Conservation (phyloP, 345 rosid species). For the Rhodomyrtus tomentosa region DNA sequence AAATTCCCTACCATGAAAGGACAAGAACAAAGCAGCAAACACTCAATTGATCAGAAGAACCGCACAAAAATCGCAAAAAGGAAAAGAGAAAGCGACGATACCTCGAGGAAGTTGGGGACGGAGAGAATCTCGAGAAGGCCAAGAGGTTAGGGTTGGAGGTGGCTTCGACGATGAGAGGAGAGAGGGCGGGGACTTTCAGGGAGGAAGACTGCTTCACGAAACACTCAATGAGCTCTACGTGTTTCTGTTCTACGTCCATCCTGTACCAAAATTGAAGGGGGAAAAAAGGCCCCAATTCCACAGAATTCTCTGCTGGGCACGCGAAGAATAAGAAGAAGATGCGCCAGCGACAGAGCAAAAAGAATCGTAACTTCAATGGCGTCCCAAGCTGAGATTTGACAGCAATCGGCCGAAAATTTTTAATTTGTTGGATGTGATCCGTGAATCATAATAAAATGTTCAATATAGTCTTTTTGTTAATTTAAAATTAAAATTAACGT, state of each 20-base stretch:
- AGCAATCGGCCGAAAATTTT: no score
- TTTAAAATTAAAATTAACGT: no score
- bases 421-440: no score
- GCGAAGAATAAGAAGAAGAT: neutral
- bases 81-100: no score
- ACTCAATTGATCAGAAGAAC: neutral
- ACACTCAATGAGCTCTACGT: conserved; percentile 58
- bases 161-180: conserved; percentile 52
- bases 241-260: conserved; percentile 88
- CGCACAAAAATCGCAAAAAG: neutral
- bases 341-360: neutral
- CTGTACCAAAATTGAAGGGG: neutral
- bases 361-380: neutral
- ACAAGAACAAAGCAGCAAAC: neutral
- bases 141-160: conserved; percentile 83
- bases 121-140: conserved; percentile 90
- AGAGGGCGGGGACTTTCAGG: conserved; percentile 42
- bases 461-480: no score
- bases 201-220: conserved; percentile 49
- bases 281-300: neutral
- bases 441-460: no score
- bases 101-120: conserved; percentile 2
- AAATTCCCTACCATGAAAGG: neutral
- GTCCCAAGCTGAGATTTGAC: neutral
- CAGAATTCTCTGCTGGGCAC: no score